Evolutionary conservation across 306 rosid genomes (phyloP).

Genomic region (peach (Prunus persica)): DNA sequence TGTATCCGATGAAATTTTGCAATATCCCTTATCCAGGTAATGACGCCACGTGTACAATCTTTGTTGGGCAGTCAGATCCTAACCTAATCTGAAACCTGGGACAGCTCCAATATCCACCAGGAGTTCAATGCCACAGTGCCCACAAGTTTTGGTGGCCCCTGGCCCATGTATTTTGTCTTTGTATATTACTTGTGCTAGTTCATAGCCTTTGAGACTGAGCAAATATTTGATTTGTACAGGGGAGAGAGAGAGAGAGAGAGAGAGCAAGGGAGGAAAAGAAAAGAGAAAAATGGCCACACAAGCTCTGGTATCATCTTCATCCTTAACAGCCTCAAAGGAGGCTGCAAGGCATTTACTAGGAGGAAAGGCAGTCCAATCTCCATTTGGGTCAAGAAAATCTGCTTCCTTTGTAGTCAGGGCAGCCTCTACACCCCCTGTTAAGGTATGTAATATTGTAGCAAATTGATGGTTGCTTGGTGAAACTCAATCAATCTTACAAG

Average conservation of each 20-base stretch:
- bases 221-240: background rate
- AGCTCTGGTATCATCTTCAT: conserved; percentile 78
- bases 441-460: conserved; percentile 37
- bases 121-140: conserved; percentile 24
- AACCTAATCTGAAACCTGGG: conserved; percentile 46
- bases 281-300: conserved; percentile 64
- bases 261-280: background rate
- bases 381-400: conserved; percentile 44
- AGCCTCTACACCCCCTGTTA: conserved; percentile 73
- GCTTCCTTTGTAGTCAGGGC: conserved; percentile 78
- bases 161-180: conserved; percentile 20
- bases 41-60: conserved; percentile 40
- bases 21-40: conserved; percentile 58
- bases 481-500: too few species aligned
- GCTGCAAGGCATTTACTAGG: conserved; percentile 58
- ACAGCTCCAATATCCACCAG: conserved; percentile 42
- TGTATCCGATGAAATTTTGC: background rate
- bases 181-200: conserved; percentile 14
- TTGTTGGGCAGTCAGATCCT: conserved; percentile 70
- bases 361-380: conserved; percentile 44
- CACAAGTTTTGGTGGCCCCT: conserved; percentile 35
- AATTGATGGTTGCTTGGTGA: too few species aligned
- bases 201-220: background rate
- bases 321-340: conserved; percentile 68
- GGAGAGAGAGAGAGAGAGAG: background rate